phyloP scores from a whole-genome alignment of 2,329 filamentous ascomycete species.

The Aaosphaeria pasadenensis region DNA sequence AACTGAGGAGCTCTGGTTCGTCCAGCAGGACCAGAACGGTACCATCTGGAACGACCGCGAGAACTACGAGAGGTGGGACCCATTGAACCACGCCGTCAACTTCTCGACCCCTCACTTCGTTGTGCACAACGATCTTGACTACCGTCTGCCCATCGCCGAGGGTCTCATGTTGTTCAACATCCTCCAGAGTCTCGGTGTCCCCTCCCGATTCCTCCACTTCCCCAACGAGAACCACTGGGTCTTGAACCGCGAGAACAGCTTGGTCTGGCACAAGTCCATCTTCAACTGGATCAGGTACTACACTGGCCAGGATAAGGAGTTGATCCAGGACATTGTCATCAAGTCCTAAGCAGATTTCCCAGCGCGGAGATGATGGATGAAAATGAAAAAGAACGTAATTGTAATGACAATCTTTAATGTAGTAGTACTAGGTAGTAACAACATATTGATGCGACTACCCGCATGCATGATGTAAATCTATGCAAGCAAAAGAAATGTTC shows the following conservation, averaged over 20 bases:
- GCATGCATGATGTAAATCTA: too few species aligned
- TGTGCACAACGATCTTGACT: conserved; percentile 86
- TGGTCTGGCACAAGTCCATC: conserved; percentile 72
- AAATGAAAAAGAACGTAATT: too few species aligned
- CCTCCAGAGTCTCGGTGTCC: conserved; percentile 70
- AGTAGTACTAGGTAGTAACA: too few species aligned
- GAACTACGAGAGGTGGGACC: conserved; percentile 58
- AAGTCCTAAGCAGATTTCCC: conserved; percentile 1
- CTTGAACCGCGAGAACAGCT: conserved; percentile 80
- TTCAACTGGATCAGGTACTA: conserved; percentile 37
- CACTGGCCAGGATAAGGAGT: conserved; percentile 26
- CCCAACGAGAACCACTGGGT: conserved; percentile 82
- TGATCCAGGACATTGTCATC: conserved; percentile 29
- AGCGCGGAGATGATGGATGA: too few species aligned
- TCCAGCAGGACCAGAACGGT: conserved; percentile 44
- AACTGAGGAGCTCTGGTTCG: conserved; percentile 54
- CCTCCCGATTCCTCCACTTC: conserved; percentile 76
- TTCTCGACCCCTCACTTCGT: conserved; percentile 87
- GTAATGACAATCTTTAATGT: too few species aligned
- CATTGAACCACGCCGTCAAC: conserved; percentile 56
- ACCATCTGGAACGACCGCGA: conserved; percentile 39
- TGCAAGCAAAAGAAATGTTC: too few species aligned
- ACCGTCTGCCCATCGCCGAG: conserved; percentile 81
- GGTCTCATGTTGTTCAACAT: conserved; percentile 83
- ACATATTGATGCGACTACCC: too few species aligned